These are phyloP conservation scores for Zoysia pacifica DNA, from an alignment of 176 grass and related monocot species.

Conservation along the genomic window DNA sequence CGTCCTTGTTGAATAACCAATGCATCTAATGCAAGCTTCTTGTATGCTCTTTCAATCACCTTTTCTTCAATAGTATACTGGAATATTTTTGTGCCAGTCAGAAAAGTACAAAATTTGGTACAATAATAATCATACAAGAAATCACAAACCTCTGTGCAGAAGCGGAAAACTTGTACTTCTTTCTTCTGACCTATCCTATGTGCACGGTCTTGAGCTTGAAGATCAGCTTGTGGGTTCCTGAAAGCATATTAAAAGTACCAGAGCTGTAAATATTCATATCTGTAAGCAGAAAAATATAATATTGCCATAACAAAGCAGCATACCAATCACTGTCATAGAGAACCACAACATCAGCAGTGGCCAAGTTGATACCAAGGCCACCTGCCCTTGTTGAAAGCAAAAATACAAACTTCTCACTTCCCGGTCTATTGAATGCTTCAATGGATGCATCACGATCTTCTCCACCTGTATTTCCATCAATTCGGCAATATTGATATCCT, in stretches of 20 bases:
- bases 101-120: conserved; percentile 20
- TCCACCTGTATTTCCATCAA: conserved; percentile 98
- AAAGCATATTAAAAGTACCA: conserved; percentile 25
- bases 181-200: conserved; percentile 99
- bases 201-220: conserved; percentile 97
- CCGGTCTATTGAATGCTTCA: conserved; percentile 79
- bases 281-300: background rate
- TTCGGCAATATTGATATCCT: conserved; percentile 92
- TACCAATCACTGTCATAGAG: conserved; percentile 99
- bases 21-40: conserved; percentile 98
- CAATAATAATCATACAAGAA: conserved; percentile 13
- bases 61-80: conserved; percentile 99
- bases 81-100: conserved; percentile 35
- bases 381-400: conserved; percentile 98
- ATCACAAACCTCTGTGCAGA: conserved; percentile 92
- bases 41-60: conserved; percentile 98
- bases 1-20: conserved; percentile 98
- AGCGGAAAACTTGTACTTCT: conserved; percentile 98
- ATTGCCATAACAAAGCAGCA: conserved; percentile 26
- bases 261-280: conserved; percentile 18
- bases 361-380: conserved; percentile 96
- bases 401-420: conserved; percentile 97
- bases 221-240: conserved; percentile 99
- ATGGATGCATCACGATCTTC: conserved; percentile 99
- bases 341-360: conserved; percentile 96